phyloP scores from a whole-genome alignment of 148 eudicot genomes.

The Mesembryanthemum crystallinum region DNA sequence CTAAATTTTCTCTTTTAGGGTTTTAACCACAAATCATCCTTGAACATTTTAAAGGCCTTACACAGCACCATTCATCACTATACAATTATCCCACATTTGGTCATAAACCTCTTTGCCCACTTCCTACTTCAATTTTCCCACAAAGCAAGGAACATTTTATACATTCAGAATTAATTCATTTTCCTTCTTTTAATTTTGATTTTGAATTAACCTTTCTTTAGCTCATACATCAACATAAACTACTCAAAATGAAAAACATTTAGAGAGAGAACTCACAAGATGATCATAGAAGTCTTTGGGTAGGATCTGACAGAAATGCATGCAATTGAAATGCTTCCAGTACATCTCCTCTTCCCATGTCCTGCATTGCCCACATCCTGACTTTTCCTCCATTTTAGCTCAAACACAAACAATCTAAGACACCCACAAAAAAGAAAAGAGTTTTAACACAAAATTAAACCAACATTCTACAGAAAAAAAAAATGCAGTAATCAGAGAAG shows the following conservation, averaged over 20 bases:
- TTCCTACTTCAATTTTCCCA: not conserved
- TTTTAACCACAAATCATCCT: not conserved
- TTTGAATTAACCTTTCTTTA: too few relatives aligned
- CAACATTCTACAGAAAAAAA: not conserved
- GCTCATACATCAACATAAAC: too few relatives aligned
- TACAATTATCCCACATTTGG: not conserved
- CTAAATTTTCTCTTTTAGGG: not conserved
- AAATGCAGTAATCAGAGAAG: not conserved
- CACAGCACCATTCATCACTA: not conserved
- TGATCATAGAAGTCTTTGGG: conserved; percentile 24
- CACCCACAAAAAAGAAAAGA: not conserved
- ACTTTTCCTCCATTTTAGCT: not conserved
- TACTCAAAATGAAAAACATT: not conserved
- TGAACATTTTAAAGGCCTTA: not conserved
- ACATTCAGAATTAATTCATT: not conserved
- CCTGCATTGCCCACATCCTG: conserved; percentile 1
- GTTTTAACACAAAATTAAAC: not conserved
- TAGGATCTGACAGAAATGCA: conserved; percentile 24
- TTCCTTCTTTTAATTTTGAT: too few relatives aligned
- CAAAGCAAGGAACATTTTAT: not conserved
- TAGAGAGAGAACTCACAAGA: conserved; percentile 22
- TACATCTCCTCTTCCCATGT: conserved; percentile 32
- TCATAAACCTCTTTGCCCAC: not conserved
- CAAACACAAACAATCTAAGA: not conserved
- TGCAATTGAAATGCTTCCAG: conserved; percentile 29